Base-by-base conservation (phyloP, 148 eudicot species). In the Agrostemma githago region DNA sequence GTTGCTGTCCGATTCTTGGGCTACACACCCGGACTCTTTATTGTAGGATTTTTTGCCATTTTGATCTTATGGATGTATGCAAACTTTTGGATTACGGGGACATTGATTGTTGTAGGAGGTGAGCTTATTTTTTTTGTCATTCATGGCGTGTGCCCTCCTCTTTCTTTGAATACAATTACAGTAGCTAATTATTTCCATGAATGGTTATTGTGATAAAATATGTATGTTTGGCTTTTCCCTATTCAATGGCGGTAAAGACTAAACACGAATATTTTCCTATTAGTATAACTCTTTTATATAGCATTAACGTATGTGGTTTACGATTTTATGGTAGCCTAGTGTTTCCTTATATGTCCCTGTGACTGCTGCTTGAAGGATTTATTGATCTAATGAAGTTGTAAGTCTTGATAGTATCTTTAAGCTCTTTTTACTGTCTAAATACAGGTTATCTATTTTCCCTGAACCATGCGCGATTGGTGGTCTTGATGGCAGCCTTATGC, bases 11-110 rank as follows among this genome's bases (percentile, higher is more conserved):
- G 82, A 71, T 92, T 88, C 83, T 82, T 95, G 86, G 99, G 99
- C 76, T 95, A 86, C 79, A 90, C 97, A 77, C 99, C 99, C 81
- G 99, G 97, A 75, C 83, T 92, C 71, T 95, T 92, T 80, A 92
- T 95, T 54, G 97, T 92, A 75, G 97, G 99, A 71, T 82, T 92
- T 20, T 89, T 89, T 85, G 94, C 99, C 60, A 96, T 92, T 81
- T 73, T 96, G 77, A 78, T 90, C 68, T 80, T 96, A 62, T 96
- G 99, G 99, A 90, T 92, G 97, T 96, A 83, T 86, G 99, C 96
- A 69, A 92, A 96, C 89, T 92, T 92, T 84, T 92, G 99, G 99
- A 88, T 92, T 44, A 92, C 89, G 20, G 99, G 99, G 70, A 69
- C 85, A 80, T 83, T 96, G 84, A 89, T 96, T 81, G 86, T 96